phyloP scores from a whole-genome alignment of 1,139 yeast genomes.

The Suhomyces chickasaworum region DNA sequence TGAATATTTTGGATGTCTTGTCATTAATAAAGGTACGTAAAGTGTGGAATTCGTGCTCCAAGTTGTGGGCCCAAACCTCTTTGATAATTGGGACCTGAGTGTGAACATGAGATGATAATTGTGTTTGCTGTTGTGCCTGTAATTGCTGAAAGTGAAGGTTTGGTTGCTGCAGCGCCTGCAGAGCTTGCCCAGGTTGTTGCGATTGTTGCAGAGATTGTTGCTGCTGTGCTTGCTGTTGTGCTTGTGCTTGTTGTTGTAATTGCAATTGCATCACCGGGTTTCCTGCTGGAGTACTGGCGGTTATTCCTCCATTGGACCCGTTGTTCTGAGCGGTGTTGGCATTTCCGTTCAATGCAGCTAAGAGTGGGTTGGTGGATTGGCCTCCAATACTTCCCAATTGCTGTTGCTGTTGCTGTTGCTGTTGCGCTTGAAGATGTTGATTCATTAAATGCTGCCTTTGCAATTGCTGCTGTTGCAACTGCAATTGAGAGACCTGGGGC shows the following conservation, averaged over 20 bases:
- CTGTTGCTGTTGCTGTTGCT: slow-evolving; percentile 26
- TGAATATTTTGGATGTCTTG: slow-evolving; percentile 57
- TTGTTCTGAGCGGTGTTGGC: slow-evolving; percentile 7
- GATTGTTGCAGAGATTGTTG: slow-evolving; percentile 24
- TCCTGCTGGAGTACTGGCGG: slow-evolving; percentile 20
- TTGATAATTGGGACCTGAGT: slow-evolving; percentile 45
- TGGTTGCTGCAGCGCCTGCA: slow-evolving; percentile 22
- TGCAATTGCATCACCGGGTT: slow-evolving; percentile 39
- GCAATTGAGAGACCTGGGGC: slow-evolving; percentile 44
- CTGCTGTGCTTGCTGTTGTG: slow-evolving; percentile 19
- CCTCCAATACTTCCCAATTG: slow-evolving; percentile 26
- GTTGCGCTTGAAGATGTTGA: slow-evolving; percentile 33
- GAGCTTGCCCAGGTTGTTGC: slow-evolving; percentile 14
- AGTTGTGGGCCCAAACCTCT: slow-evolving; percentile 85
- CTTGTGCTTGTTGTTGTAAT: slow-evolving; percentile 25
- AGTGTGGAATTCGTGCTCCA: slow-evolving; percentile 77
- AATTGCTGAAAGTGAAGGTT: slow-evolving; percentile 16
- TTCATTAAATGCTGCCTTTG: slow-evolving; percentile 43
- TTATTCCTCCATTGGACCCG: slow-evolving; percentile 6
- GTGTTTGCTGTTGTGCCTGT: slow-evolving; percentile 23
- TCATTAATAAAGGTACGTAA: slow-evolving; percentile 68
- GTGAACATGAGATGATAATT: slow-evolving; percentile 20
- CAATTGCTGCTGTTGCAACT: slow-evolving; percentile 42
- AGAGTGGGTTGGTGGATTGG: slow-evolving; percentile 36
- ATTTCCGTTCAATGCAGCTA: slow-evolving; percentile 42